Conservation (phyloP, 1,284 basidiomycete genomes). For the Cutaneotrichosporon sp. region DNA sequence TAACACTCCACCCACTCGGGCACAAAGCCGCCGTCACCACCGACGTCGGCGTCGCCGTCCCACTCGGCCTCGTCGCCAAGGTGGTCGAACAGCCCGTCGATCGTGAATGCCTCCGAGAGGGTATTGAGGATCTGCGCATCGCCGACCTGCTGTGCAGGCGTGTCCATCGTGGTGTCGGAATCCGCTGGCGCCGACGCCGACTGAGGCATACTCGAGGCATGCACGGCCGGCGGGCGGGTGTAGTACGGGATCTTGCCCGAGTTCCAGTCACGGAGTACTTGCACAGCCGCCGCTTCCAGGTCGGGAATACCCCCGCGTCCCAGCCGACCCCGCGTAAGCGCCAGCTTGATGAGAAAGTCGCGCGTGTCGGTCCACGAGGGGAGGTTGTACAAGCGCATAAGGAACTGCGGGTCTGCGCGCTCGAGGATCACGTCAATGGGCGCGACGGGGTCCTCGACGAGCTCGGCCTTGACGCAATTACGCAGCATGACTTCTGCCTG, state of each 20-base stretch:
- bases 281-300: constrained; percentile 71
- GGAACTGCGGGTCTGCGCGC: constrained; percentile 61
- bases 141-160: constrained; percentile 32
- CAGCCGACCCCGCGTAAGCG: constrained; percentile 75
- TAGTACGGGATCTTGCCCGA: constrained; percentile 89
- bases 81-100: constrained; percentile 45
- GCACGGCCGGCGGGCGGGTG: constrained; percentile 69
- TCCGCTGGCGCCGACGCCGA: constrained; percentile 17
- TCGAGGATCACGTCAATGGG: constrained; percentile 79
- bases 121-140: constrained; percentile 43
- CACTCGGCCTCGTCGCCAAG: constrained; percentile 41
- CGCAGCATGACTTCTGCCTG: constrained; percentile 72
- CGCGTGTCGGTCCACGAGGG: constrained; percentile 64
- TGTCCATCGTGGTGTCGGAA: constrained; percentile 35
- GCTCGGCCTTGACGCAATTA: constrained; percentile 88
- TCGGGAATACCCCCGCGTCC: constrained; percentile 92
- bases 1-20: constrained; percentile 7
- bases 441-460: constrained; percentile 81
- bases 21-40: constrained; percentile 21
- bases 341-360: constrained; percentile 87
- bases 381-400: constrained; percentile 77
- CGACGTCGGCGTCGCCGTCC: constrained; percentile 35
- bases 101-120: constrained; percentile 44
- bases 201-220: constrained; percentile 58
- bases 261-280: constrained; percentile 92